phyloP scores from a whole-genome alignment of 2,329 filamentous ascomycete species.

The Phialophora chinensis region DNA sequence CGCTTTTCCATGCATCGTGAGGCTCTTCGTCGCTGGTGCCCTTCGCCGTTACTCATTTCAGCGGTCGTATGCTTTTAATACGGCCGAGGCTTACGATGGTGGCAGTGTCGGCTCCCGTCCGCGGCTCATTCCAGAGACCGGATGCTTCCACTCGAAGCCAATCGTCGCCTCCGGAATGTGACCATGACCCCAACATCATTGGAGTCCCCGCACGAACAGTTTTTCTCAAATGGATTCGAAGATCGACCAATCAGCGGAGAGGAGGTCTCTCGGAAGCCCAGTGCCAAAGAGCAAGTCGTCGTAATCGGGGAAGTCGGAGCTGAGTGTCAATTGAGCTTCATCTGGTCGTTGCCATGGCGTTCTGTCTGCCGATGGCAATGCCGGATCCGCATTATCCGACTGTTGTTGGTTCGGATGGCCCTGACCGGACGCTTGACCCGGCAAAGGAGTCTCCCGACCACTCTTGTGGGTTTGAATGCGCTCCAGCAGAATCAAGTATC shows the following conservation, averaged over 20 bases:
- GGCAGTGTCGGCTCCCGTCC: neutral
- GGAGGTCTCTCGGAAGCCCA: conserved; percentile 13
- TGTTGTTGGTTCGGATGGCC: neutral
- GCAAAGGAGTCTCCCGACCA: conserved; percentile 13
- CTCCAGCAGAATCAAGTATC: conserved; percentile 18
- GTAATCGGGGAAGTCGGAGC: conserved; percentile 8
- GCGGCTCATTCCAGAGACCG: neutral
- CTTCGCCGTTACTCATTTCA: neutral
- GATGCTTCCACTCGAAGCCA: neutral
- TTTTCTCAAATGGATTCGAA: conserved; percentile 9
- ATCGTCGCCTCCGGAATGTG: neutral
- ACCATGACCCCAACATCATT: conserved; percentile 14
- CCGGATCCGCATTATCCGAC: neutral
- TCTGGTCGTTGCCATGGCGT: neutral
- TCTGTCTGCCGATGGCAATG: neutral
- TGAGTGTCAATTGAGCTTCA: neutral
- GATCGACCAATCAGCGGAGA: conserved; percentile 12
- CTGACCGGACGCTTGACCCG: neutral
- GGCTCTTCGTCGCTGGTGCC: neutral
- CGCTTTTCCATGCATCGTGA: neutral
- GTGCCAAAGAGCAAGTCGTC: conserved; percentile 18
- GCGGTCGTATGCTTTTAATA: neutral
- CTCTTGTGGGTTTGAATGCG: conserved; percentile 14
- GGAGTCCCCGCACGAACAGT: conserved; percentile 12
- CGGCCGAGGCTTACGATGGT: neutral